A percentile compares a stretch with the other conserved stretches of the same genome.
phyloP scores from a whole-genome alignment of 805 yeast genomes.

The Metschnikowia peoriensis region DNA sequence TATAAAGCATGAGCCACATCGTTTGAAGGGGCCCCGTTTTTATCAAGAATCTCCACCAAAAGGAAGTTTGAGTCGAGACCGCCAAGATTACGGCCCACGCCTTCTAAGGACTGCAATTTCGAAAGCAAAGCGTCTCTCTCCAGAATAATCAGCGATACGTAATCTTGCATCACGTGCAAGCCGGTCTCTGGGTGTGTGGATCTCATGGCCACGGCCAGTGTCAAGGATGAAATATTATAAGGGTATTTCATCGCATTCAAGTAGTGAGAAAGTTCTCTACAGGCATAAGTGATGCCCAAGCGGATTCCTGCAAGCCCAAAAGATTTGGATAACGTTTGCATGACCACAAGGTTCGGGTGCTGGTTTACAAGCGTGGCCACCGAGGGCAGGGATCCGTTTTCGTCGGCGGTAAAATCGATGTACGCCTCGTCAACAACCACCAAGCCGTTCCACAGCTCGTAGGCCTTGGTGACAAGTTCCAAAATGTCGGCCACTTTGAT shows the following conservation, averaged over 20 bases:
- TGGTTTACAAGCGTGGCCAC: slow-evolving; percentile 74
- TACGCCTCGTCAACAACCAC: slow-evolving; percentile 94
- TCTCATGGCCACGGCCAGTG: slow-evolving; percentile 71
- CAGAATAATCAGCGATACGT: slow-evolving; percentile 46
- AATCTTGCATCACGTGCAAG: slow-evolving; percentile 54
- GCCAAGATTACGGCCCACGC: slow-evolving; percentile 76
- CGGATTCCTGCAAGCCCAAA: slow-evolving; percentile 96
- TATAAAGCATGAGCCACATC: slow-evolving; percentile 66
- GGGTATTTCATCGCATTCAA: slow-evolving; percentile 95
- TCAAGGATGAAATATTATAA: slow-evolving; percentile 81
- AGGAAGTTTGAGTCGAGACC: slow-evolving; percentile 85
- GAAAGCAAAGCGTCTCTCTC: slow-evolving; percentile 58
- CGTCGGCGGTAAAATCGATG: slow-evolving; percentile 62
- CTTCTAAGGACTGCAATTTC: slow-evolving; percentile 53
- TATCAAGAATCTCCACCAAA: slow-evolving; percentile 66
- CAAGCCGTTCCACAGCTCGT: slow-evolving; percentile 64
- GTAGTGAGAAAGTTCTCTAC: slow-evolving; percentile 56
- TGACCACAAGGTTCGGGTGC: slow-evolving; percentile 78
- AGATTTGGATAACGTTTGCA: slow-evolving; percentile 91
- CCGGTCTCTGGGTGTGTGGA: slow-evolving; percentile 60
- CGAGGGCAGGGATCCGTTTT: slow-evolving; percentile 48
- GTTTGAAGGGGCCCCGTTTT: slow-evolving; percentile 62
- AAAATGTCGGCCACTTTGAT: slow-evolving; percentile 41
- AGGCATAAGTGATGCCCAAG: slow-evolving; percentile 75
- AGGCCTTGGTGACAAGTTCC: slow-evolving; percentile 45